These are phyloP conservation scores for Boletus fagicola DNA, from an alignment of 768 basidiomycete genomes.

Conservation along the genomic window DNA sequence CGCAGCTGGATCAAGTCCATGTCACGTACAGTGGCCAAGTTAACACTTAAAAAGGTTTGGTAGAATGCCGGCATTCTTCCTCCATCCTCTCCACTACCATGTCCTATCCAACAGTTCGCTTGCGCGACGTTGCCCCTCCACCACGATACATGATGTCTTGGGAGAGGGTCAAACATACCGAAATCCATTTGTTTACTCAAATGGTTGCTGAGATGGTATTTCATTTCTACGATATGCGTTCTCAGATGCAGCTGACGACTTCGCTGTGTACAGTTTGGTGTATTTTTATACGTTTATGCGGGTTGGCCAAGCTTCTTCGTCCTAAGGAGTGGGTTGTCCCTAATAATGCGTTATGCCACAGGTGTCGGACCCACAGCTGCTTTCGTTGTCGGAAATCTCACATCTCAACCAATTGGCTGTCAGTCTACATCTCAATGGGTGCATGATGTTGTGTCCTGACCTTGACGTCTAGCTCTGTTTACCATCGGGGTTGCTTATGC, in stretches of 20 bases:
- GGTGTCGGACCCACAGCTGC: conserved; percentile 56
- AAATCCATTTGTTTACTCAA: conserved; percentile 55
- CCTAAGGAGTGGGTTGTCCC: neutral
- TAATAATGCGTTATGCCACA: conserved; percentile 13
- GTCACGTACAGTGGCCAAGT: neutral
- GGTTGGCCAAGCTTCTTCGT: conserved; percentile 32
- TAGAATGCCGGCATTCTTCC: neutral
- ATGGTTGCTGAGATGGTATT: conserved; percentile 60
- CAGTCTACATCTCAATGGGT: conserved; percentile 23
- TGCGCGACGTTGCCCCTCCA: conserved; percentile 43
- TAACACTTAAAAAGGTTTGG: conserved; percentile 8
- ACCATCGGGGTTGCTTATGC: conserved; percentile 60
- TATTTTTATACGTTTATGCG: conserved; percentile 59
- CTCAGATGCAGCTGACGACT: conserved; percentile 2
- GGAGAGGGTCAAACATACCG: conserved; percentile 48
- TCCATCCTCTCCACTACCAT: conserved; percentile 10
- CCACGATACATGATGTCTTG: conserved; percentile 43
- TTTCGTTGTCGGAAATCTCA: conserved; percentile 47
- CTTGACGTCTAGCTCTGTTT: conserved; percentile 42
- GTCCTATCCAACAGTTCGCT: conserved; percentile 33
- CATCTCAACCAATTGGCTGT: conserved; percentile 49
- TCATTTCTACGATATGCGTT: neutral
- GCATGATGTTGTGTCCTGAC: neutral
- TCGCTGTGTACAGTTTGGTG: conserved; percentile 44
- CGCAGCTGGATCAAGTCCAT: neutral